Conservation (phyloP, 768 basidiomycete species). For the Mycena sanguinolenta region DNA sequence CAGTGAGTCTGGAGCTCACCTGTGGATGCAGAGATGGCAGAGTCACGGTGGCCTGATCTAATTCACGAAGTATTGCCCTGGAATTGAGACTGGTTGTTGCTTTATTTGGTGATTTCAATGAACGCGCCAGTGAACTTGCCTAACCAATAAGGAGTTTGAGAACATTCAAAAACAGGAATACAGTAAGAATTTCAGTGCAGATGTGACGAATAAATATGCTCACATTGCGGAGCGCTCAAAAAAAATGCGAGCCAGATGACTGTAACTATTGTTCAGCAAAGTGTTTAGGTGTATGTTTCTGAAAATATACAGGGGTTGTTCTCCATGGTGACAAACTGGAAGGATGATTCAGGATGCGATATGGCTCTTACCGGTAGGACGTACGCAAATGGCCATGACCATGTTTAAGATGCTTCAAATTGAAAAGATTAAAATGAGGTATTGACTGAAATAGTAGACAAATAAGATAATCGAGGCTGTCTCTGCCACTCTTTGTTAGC, state of each 20-base stretch:
- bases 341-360: not conserved
- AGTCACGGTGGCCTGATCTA: no score
- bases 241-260: no score
- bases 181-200: not conserved
- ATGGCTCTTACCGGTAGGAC: not conserved
- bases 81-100: no score
- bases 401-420: not conserved
- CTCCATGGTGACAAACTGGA: constrained; percentile 3
- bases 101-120: no score
- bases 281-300: not conserved
- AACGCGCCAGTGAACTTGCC: not conserved
- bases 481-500: not conserved
- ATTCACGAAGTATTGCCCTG: no score
- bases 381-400: not conserved
- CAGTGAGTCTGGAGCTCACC: no score
- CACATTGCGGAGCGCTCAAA: no score
- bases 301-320: not conserved
- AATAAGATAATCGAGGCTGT: not conserved
- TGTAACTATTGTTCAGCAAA: no score
- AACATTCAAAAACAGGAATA: not conserved
- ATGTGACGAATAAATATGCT: no score
- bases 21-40: no score
- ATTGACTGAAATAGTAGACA: not conserved
- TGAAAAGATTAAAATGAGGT: not conserved
- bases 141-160: not conserved